Evolutionary conservation across 2,329 filamentous ascomycete species (phyloP).

Genomic region (Diplocarpon rosae): DNA sequence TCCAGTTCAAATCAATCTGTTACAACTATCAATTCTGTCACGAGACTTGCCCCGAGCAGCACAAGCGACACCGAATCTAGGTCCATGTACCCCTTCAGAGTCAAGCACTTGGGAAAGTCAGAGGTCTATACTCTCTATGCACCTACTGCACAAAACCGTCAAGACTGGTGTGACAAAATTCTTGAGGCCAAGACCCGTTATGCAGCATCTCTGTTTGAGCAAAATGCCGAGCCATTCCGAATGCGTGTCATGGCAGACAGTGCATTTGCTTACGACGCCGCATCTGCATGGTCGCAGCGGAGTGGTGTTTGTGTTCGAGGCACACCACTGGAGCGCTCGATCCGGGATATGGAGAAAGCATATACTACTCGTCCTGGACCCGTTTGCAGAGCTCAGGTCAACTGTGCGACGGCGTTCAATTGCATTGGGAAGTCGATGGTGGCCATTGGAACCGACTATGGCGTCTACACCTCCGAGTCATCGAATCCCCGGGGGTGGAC

Average conservation of each 20-base stretch:
- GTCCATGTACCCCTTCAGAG: slow-evolving; percentile 77
- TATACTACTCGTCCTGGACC: slow-evolving; percentile 64
- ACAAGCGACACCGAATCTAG: slow-evolving; percentile 34
- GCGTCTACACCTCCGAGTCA: slow-evolving; percentile 81
- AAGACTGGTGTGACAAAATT: slow-evolving; percentile 89
- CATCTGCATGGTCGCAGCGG: slow-evolving; percentile 47
- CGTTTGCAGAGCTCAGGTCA: slow-evolving; percentile 76
- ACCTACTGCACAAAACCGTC: slow-evolving; percentile 58
- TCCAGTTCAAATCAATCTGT: slow-evolving; percentile 56
- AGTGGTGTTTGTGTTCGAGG: slow-evolving; percentile 68
- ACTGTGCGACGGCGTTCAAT: slow-evolving; percentile 86
- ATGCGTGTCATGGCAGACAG: slow-evolving; percentile 86
- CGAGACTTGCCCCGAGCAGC: slow-evolving; percentile 35
- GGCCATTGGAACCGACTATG: slow-evolving; percentile 89
- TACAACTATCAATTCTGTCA: slow-evolving; percentile 36
- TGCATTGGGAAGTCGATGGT: slow-evolving; percentile 78
- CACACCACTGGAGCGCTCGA: slow-evolving; percentile 83
- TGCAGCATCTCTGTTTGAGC: slow-evolving; percentile 74
- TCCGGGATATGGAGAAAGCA: slow-evolving; percentile 73
- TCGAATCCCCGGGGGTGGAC: slow-evolving; percentile 85
- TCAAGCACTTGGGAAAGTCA: slow-evolving; percentile 83
- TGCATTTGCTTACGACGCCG: slow-evolving; percentile 70
- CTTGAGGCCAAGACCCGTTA: slow-evolving; percentile 91
- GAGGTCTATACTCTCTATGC: slow-evolving; percentile 90
- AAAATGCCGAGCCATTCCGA: slow-evolving; percentile 93